Evolutionary conservation across 768 basidiomycete species (phyloP).

Genomic region (Leccinum obscurum): DNA sequence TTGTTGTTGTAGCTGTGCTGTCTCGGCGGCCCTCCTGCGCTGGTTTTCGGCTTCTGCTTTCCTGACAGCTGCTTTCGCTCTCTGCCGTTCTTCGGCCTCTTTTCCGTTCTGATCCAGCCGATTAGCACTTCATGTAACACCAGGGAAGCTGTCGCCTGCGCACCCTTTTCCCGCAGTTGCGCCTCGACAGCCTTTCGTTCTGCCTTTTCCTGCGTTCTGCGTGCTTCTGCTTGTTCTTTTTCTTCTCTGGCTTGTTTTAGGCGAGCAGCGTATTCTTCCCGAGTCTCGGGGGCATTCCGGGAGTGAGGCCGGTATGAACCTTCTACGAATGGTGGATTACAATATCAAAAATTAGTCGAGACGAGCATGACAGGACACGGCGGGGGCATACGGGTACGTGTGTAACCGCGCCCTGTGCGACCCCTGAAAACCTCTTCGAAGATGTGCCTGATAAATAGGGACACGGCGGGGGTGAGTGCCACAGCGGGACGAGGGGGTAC

Average conservation of each 20-base stretch:
- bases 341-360: slow-evolving; percentile 10
- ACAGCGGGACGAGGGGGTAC: not conserved
- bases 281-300: slow-evolving; percentile 40
- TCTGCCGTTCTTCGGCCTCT: slow-evolving; percentile 59
- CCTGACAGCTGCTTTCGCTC: slow-evolving; percentile 52
- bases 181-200: slow-evolving; percentile 46
- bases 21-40: slow-evolving; percentile 48
- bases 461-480: slow-evolving; percentile 1
- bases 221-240: slow-evolving; percentile 52
- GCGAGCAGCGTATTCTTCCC: slow-evolving; percentile 54
- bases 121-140: slow-evolving; percentile 15
- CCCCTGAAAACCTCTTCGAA: slow-evolving; percentile 48
- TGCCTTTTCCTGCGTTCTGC: slow-evolving; percentile 45
- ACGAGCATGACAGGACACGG: slow-evolving; percentile 12
- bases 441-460: slow-evolving; percentile 40
- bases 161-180: slow-evolving; percentile 54
- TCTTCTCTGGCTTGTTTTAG: slow-evolving; percentile 51
- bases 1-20: slow-evolving; percentile 46
- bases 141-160: slow-evolving; percentile 5
- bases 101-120: slow-evolving; percentile 40
- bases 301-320: slow-evolving; percentile 22
- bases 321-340: slow-evolving; percentile 12
- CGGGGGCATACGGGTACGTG: slow-evolving; percentile 29
- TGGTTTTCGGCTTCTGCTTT: slow-evolving; percentile 53
- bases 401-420: slow-evolving; percentile 30